These are phyloP conservation scores for Leccinum obscurum DNA, from an alignment of 768 basidiomycete genomes.

Conservation along the genomic window DNA sequence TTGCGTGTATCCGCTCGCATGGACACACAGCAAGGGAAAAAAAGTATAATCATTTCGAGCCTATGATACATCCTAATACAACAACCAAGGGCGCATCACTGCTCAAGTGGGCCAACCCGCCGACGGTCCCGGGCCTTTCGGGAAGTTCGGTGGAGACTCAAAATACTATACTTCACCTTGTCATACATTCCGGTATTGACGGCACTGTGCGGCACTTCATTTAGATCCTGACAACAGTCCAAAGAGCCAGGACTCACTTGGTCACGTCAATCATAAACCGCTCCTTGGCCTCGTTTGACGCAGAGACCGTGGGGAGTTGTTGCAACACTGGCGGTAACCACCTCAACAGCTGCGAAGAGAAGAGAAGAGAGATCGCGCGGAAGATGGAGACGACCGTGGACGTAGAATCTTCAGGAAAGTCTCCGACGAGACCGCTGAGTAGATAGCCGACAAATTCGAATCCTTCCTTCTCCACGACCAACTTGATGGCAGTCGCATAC, in stretches of 20 bases:
- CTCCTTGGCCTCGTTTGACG: slow-evolving; percentile 64
- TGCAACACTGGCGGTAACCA: slow-evolving; percentile 78
- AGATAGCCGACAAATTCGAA: slow-evolving; percentile 66
- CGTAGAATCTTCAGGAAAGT: slow-evolving; percentile 85
- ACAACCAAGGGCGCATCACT: slow-evolving; percentile 18
- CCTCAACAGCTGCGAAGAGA: slow-evolving; percentile 63
- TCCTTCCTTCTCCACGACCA: slow-evolving; percentile 69
- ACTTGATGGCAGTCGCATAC: slow-evolving; percentile 63
- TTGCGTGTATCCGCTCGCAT: slow-evolving; percentile 12
- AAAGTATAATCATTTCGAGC: slow-evolving; percentile 18
- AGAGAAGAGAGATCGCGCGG: slow-evolving; percentile 63
- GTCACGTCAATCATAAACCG: slow-evolving; percentile 75
- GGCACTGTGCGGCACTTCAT: slow-evolving; percentile 44
- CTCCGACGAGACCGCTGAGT: slow-evolving; percentile 76
- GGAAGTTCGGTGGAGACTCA: slow-evolving; percentile 68
- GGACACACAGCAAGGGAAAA: slow-evolving; percentile 1
- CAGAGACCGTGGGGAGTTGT: slow-evolving; percentile 59
- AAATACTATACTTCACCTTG: slow-evolving; percentile 79
- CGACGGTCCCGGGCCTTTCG: slow-evolving; percentile 71
- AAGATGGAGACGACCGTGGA: slow-evolving; percentile 76
- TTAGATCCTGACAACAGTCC: slow-evolving; percentile 1
- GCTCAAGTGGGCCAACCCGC: slow-evolving; percentile 33
- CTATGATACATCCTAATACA: slow-evolving; percentile 16
- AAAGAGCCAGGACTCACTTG: slow-evolving; percentile 49
- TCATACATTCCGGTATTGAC: slow-evolving; percentile 67